Evolutionary conservation across 768 basidiomycete species (phyloP), one percentile per base, ranked within the genome.

Genomic region (Panellus pusillus): DNA sequence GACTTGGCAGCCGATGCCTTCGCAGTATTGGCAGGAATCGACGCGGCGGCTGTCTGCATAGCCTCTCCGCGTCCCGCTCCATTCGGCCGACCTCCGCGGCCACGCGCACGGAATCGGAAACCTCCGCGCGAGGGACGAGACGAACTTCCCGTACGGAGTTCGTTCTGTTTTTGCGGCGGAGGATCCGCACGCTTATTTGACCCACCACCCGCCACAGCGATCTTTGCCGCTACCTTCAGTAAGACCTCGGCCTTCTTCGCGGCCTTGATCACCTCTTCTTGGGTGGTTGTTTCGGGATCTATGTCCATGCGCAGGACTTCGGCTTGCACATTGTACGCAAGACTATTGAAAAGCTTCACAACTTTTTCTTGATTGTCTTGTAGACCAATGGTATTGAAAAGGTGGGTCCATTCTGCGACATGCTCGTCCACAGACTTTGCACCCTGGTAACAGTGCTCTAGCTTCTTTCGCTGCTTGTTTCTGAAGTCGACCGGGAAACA

Each of bases 401-500:
- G 27, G 12, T 46, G 56, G 12, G 62, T 55, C 0, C 69, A 53
- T 40, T 68, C 58, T 13, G 64, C 63, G 7, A 66, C 55, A 42
- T 60, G 70, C 1, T 62, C 62, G 0, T 55, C 42, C 0, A 72
- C 62, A 0, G 44, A 56, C 9, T 45, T 43, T 7, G 15, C 15
- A 18, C 43, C 28, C 18, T 57, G 55, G 37, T 28, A 35, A 20
- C 41, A 46, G 17, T 24, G 31, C 17, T 46, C 28, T 6, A 53
- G 18, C 24, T 47, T 36, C 19, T 43, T 43, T 5, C 54, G 6
- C 17, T 49, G 48, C 18, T 31, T 45, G 19, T 49, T 44, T 11
- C 32, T n/a, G 54, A 43, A 73, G 35, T 70, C 61, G 0, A 65
- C 45, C 72, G n/a, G 72, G 57, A 75, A 75, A 28, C 73, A 72